Evolutionary conservation across 78 protist species (phyloP), one percentile per base, ranked within the genome.

Genomic region (Cavenderia fasciculata): DNA sequence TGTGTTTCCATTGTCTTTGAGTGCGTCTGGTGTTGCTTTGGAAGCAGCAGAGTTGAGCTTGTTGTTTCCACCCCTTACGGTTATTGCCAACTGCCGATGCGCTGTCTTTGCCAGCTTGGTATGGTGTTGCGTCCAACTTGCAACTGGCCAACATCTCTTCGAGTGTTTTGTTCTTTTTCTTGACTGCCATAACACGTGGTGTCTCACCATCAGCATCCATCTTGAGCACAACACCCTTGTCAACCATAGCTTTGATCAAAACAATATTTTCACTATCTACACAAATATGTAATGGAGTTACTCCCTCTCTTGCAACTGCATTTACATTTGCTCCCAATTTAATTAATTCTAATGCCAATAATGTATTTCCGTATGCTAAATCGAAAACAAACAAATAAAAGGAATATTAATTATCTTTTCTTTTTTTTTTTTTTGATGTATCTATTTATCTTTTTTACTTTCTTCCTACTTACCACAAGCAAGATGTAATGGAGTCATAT

Each of bases 401-500:
- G 14, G 2, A 6, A 19, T 2, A 54, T 6, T 19, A 5, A n/a
- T n/a, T n/a, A n/a, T n/a, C n/a, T n/a, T n/a, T n/a, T n/a, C n/a
- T n/a, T n/a, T n/a, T n/a, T n/a, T n/a, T n/a, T n/a, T n/a, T n/a
- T n/a, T n/a, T n/a, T n/a, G n/a, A n/a, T n/a, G n/a, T n/a, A n/a
- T n/a, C n/a, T n/a, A n/a, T n/a, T n/a, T n/a, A n/a, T n/a, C n/a
- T n/a, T n/a, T n/a, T n/a, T n/a, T 54, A 10, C 7, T 56, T 23
- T 56, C 6, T 8, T 33, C 11, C 0, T 18, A 74, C 84, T 31
- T 74, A 74, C 85, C 85, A 57, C 27, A 33, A 21, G 88, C 88
- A 38, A 79, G 47, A 51, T 79, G 88, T 34, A 79, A 52, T 79
- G 88, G 88, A 21, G 75, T 65, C 88, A 77, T 79, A 40, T 79